phyloP scores from a whole-genome alignment of 768 basidiomycete genomes.

The Russula sp. region DNA sequence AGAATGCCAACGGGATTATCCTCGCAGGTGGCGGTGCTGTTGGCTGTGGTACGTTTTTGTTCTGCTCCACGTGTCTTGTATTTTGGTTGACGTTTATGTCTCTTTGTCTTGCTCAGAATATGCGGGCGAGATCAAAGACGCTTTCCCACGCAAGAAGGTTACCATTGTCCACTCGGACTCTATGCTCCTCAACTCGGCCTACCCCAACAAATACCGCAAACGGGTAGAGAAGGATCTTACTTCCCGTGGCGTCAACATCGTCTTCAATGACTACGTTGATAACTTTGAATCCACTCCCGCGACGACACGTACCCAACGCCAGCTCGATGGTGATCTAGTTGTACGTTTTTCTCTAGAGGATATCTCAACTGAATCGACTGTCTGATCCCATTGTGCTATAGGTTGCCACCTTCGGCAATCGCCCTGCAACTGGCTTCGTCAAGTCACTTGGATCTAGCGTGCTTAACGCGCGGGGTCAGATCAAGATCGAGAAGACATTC shows the following conservation, averaged over 20 bases:
- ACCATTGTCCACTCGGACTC: conserved; percentile 53
- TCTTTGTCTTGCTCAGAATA: conserved; percentile 29
- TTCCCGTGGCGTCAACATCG: conserved; percentile 40
- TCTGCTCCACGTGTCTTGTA: neutral
- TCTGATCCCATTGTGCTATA: conserved; percentile 4
- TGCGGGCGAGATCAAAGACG: conserved; percentile 39
- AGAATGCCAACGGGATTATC: conserved; percentile 28
- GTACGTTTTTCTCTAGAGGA: conserved; percentile 33
- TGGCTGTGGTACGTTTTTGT: conserved; percentile 34
- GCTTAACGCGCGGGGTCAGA: conserved; percentile 33
- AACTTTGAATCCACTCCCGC: conserved; percentile 31
- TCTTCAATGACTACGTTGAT: conserved; percentile 46
- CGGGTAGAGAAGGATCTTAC: conserved; percentile 36
- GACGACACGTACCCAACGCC: conserved; percentile 44
- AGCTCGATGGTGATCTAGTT: conserved; percentile 48
- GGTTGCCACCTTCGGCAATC: conserved; percentile 29
- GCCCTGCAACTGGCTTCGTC: conserved; percentile 50
- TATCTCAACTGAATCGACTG: neutral
- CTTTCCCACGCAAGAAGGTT: conserved; percentile 40
- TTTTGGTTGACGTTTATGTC: neutral
- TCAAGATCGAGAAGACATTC: conserved; percentile 51
- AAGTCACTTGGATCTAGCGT: conserved; percentile 35
- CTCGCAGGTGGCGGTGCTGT: conserved; percentile 35
- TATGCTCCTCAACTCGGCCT: conserved; percentile 48
- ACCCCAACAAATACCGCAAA: conserved; percentile 47